These are phyloP conservation scores for Eucalyptus caleyi DNA, from an alignment of 345 rosid genomes.

Conservation along the genomic window DNA sequence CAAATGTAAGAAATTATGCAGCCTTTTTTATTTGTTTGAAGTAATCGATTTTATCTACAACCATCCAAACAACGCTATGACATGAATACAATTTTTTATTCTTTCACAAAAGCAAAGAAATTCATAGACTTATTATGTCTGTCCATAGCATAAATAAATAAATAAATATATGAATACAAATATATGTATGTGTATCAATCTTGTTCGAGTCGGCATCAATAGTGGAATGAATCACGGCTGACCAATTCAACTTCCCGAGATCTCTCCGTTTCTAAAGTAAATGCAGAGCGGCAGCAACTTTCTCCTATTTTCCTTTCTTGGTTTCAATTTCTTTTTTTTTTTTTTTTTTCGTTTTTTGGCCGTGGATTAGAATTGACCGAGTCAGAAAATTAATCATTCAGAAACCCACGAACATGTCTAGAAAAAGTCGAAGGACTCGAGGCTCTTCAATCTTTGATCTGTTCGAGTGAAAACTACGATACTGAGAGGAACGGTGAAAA, in stretches of 20 bases:
- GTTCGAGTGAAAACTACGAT: background rate
- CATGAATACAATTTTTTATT: rapidly evolving
- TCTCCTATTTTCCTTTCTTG: background rate
- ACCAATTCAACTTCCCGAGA: background rate
- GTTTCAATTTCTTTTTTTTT: too few species aligned
- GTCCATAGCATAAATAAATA: too few species aligned
- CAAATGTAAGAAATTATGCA: background rate
- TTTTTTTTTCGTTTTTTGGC: too few species aligned
- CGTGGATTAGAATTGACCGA: background rate
- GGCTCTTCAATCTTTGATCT: background rate
- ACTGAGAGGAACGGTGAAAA: background rate
- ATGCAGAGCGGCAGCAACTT: background rate
- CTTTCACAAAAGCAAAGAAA: background rate
- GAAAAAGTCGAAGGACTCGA: background rate
- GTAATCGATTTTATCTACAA: background rate
- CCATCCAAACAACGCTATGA: background rate
- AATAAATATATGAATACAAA: too few species aligned
- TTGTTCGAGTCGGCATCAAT: background rate
- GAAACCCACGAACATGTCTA: background rate
- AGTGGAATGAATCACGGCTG: background rate
- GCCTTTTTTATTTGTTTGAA: background rate
- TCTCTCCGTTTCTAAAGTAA: background rate
- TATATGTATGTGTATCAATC: background rate
- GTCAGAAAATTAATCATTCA: background rate
- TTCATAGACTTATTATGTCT: background rate